These are phyloP conservation scores for Durusdinium trenchii DNA, from an alignment of 73 alveolate genomes.

Conservation along the genomic window DNA sequence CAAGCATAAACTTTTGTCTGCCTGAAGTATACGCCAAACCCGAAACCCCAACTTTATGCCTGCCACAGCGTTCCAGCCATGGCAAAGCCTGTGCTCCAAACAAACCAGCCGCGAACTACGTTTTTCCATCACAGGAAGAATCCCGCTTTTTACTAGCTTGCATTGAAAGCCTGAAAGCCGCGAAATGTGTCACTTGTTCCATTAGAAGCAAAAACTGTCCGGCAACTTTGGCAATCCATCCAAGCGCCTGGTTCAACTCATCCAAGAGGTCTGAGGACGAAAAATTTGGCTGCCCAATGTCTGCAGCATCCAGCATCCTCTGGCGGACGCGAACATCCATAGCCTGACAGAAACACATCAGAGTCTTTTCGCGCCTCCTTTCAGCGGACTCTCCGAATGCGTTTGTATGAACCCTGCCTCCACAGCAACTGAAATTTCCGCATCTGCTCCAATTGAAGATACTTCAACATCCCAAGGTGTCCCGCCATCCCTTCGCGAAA, in stretches of 20 bases:
- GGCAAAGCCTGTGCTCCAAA: no score
- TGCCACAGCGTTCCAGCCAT: no score
- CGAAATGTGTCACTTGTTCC: not conserved
- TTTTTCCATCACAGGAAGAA: conserved; percentile 42
- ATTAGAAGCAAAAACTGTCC: not conserved
- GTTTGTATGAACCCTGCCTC: conserved; percentile 40
- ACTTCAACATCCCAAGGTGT: conserved; percentile 93
- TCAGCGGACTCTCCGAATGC: not conserved
- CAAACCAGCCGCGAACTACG: conserved; percentile 14
- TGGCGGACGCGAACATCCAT: conserved; percentile 86
- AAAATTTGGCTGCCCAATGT: conserved; percentile 17
- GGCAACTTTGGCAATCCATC: no score
- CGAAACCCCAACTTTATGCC: no score
- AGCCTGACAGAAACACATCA: conserved; percentile 12
- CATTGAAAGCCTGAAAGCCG: not conserved
- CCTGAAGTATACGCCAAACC: no score
- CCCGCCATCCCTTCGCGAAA: conserved; percentile 33
- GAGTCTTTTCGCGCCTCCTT: not conserved
- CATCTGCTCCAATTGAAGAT: conserved; percentile 72
- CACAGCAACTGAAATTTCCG: conserved; percentile 58
- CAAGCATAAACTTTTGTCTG: no score
- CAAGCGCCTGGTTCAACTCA: conserved; percentile 58
- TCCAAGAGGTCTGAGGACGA: conserved; percentile 21
- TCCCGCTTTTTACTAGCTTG: not conserved
- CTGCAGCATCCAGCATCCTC: conserved; percentile 70